A percentile compares a stretch with the other conserved stretches of the same genome.
phyloP scores from a whole-genome alignment of 2,329 filamentous ascomycete species.

The Colletotrichum filicis region DNA sequence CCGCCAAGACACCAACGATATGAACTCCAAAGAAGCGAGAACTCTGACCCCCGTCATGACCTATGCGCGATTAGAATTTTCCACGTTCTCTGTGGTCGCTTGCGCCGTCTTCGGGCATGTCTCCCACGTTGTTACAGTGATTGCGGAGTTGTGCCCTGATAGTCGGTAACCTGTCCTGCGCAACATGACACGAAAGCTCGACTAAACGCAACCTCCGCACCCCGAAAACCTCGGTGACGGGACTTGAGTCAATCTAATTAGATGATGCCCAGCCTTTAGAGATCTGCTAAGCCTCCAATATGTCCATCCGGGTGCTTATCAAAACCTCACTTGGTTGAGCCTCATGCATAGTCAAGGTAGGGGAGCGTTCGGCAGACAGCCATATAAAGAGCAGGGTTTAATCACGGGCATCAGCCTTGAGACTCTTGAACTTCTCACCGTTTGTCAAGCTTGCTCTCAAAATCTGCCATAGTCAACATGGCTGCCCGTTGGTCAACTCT shows the following conservation, averaged over 20 bases:
- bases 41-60: constrained; percentile 3
- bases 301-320: constrained; percentile 22
- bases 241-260: constrained; percentile 8
- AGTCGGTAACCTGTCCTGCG: constrained; percentile 6
- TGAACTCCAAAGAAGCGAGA: neutral
- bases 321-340: constrained; percentile 8
- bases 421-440: neutral
- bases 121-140: constrained; percentile 10
- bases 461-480: neutral
- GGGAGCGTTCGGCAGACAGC: neutral
- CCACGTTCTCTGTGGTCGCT: neutral
- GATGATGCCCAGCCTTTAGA: neutral
- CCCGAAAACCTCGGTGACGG: neutral
- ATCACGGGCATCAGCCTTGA: too few relatives aligned
- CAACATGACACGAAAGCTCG: constrained; percentile 3
- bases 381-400: neutral
- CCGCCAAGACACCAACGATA: constrained; percentile 23
- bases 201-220: constrained; percentile 3
- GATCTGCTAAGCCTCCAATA: constrained; percentile 1
- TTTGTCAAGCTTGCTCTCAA: neutral
- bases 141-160: constrained; percentile 15
- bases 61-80: constrained; percentile 16
- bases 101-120: neutral
- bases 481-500: constrained; percentile 18
- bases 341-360: neutral